Conservation (phyloP, 1,139 yeast genomes). For the Geotrichum klebahnii region DNA sequence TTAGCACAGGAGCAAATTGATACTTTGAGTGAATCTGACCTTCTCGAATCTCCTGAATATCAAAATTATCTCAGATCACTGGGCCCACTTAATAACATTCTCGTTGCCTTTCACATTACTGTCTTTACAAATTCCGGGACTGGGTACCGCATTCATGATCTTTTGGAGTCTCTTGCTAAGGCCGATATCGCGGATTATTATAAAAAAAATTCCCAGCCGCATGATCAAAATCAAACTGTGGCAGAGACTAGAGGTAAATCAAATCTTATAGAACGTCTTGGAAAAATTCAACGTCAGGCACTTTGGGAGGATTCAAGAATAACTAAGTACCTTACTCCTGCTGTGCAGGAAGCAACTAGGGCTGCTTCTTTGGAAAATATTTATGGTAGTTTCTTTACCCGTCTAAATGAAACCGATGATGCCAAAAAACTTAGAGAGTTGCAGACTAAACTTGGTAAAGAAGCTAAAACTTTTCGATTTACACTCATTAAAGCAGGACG, state of each 20-base stretch:
- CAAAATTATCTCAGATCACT: conserved; percentile 25
- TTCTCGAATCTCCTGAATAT: conserved; percentile 18
- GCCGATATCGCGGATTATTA: too few relatives aligned
- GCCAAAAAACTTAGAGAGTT: conserved; percentile 31
- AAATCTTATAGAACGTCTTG: conserved; percentile 26
- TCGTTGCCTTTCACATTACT: conserved; percentile 31
- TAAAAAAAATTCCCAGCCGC: too few relatives aligned
- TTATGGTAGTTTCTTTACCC: conserved; percentile 22
- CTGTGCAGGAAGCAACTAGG: conserved; percentile 28
- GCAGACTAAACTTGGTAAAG: conserved; percentile 26
- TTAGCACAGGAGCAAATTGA: conserved; percentile 13
- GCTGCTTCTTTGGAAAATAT: conserved; percentile 28
- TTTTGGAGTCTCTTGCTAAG: conserved; percentile 29
- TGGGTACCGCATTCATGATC: conserved; percentile 32
- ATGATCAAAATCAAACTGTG: too few relatives aligned
- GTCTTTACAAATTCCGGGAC: conserved; percentile 35
- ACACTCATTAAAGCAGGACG: conserved; percentile 31
- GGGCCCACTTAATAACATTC: conserved; percentile 26
- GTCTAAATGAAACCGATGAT: conserved; percentile 30
- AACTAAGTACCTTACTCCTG: conserved; percentile 18
- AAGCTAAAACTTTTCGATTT: conserved; percentile 15
- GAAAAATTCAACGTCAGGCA: conserved; percentile 30
- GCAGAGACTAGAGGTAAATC: too few relatives aligned
- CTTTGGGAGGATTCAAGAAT: conserved; percentile 32
- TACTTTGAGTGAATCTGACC: conserved; percentile 18